Conservation (phyloP, 345 rosid species). For the Eucalyptus virginea region DNA sequence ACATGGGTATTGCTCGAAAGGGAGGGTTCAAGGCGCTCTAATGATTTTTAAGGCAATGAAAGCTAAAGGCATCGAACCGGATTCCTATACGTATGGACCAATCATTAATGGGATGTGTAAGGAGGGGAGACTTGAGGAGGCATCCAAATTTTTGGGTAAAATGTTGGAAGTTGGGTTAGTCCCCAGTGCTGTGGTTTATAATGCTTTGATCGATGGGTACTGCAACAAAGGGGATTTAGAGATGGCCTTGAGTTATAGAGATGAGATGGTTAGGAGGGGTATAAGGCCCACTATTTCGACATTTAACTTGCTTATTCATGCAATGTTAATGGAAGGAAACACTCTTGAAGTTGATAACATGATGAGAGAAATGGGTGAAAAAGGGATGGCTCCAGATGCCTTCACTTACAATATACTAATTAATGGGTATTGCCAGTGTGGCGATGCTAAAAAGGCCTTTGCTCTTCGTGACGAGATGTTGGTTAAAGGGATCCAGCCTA, state of each 20-base stretch:
- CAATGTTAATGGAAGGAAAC: conserved; percentile 58
- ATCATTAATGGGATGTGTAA: conserved; percentile 73
- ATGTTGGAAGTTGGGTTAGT: conserved; percentile 55
- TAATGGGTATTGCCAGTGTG: conserved; percentile 71
- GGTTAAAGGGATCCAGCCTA: conserved; percentile 48
- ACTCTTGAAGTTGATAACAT: conserved; percentile 48
- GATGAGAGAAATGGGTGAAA: conserved; percentile 54
- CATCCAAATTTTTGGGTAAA: conserved; percentile 37
- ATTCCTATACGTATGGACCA: conserved; percentile 67
- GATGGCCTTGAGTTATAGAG: conserved; percentile 50
- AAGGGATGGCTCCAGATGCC: conserved; percentile 47
- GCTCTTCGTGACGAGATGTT: conserved; percentile 58
- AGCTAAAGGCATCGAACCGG: conserved; percentile 47
- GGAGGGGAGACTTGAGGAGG: conserved; percentile 59
- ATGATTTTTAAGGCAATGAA: conserved; percentile 52
- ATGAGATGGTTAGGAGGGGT: conserved; percentile 71
- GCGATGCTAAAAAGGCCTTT: conserved; percentile 66
- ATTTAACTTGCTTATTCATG: conserved; percentile 76
- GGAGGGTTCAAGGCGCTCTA: conserved; percentile 64
- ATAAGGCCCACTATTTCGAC: conserved; percentile 61
- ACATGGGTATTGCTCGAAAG: conserved; percentile 58
- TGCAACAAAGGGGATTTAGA: conserved; percentile 60
- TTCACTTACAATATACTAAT: conserved; percentile 77
- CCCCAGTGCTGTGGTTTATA: conserved; percentile 71
- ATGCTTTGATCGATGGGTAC: conserved; percentile 66